phyloP scores from a whole-genome alignment of 768 basidiomycete genomes.

The Mycena venus region DNA sequence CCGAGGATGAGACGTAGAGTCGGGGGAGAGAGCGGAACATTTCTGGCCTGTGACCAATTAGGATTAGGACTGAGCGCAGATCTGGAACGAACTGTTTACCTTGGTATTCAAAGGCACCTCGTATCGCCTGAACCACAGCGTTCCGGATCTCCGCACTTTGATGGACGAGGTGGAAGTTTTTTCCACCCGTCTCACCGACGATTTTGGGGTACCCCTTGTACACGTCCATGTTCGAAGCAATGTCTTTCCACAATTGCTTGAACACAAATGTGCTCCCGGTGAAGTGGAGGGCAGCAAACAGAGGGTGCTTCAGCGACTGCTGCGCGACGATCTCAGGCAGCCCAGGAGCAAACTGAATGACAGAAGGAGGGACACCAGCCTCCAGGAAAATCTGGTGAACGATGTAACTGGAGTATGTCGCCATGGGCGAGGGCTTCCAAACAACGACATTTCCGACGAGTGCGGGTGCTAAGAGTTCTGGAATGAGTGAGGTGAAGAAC shows the following conservation, averaged over 20 bases:
- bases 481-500: constrained; percentile 9
- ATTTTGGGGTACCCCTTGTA: constrained; percentile 94
- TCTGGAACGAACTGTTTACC: constrained; percentile 56
- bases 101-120: constrained; percentile 96
- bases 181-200: constrained; percentile 98
- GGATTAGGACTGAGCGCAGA: not conserved
- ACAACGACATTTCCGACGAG: constrained; percentile 94
- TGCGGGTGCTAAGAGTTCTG: constrained; percentile 74
- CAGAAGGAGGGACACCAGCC: constrained; percentile 93
- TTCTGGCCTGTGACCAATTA: constrained; percentile 78
- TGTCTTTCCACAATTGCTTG: constrained; percentile 97
- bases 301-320: constrained; percentile 80
- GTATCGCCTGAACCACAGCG: constrained; percentile 89
- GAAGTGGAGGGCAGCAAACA: constrained; percentile 94
- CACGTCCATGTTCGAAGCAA: constrained; percentile 87
- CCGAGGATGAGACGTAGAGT: constrained; percentile 87
- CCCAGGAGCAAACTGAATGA: constrained; percentile 97
- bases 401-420: constrained; percentile 96
- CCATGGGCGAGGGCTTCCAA: constrained; percentile 98
- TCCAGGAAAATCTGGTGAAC: constrained; percentile 92
- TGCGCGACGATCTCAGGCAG: constrained; percentile 85
- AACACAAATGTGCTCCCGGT: constrained; percentile 97
- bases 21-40: constrained; percentile 93
- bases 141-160: constrained; percentile 88
- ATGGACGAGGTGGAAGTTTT: constrained; percentile 98